These are phyloP conservation scores for Podospora fimiseda DNA, from an alignment of 495 filamentous ascomycete species.

Conservation along the genomic window DNA sequence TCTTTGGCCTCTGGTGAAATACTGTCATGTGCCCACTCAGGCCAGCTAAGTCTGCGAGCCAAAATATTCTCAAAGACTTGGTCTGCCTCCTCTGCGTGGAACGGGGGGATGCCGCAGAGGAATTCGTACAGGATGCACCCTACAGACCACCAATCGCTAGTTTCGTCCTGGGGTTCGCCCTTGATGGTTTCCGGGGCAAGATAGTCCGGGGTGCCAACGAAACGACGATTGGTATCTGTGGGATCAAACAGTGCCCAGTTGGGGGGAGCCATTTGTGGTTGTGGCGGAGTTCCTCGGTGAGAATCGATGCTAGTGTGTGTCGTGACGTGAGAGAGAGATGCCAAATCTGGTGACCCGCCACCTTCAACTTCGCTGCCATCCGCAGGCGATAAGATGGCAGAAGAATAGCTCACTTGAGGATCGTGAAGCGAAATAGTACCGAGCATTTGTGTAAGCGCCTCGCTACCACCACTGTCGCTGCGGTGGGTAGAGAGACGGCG, in stretches of 20 bases:
- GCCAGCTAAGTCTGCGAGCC: slow-evolving; percentile 82
- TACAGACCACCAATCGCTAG: slow-evolving; percentile 99
- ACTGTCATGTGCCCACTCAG: slow-evolving; percentile 60
- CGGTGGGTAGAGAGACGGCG: slow-evolving; percentile 79
- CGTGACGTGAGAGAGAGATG: slow-evolving; percentile 56
- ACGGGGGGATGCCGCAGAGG: slow-evolving; percentile 84
- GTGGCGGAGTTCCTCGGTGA: slow-evolving; percentile 53
- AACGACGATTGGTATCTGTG: slow-evolving; percentile 84
- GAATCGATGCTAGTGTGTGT: slow-evolving; percentile 43
- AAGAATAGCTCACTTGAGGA: slow-evolving; percentile 25
- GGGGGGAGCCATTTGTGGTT: slow-evolving; percentile 79
- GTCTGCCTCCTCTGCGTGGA: slow-evolving; percentile 85
- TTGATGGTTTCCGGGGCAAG: slow-evolving; percentile 95
- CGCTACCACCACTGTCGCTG: slow-evolving; percentile 87
- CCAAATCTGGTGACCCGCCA: slow-evolving; percentile 64
- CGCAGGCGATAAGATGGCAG: slow-evolving; percentile 52
- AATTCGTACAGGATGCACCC: slow-evolving; percentile 98
- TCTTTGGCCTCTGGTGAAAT: slow-evolving; percentile 84
- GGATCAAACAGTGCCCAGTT: slow-evolving; percentile 96
- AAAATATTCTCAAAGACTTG: slow-evolving; percentile 96
- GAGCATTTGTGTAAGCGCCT: slow-evolving; percentile 78
- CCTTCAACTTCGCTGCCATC: slow-evolving; percentile 46
- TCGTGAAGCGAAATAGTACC: slow-evolving; percentile 77
- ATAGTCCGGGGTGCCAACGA: slow-evolving; percentile 97
- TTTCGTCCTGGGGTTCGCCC: slow-evolving; percentile 90